Conservation (phyloP, 495 filamentous ascomycete genomes). For the Friedmanniomyces endolithicus region DNA sequence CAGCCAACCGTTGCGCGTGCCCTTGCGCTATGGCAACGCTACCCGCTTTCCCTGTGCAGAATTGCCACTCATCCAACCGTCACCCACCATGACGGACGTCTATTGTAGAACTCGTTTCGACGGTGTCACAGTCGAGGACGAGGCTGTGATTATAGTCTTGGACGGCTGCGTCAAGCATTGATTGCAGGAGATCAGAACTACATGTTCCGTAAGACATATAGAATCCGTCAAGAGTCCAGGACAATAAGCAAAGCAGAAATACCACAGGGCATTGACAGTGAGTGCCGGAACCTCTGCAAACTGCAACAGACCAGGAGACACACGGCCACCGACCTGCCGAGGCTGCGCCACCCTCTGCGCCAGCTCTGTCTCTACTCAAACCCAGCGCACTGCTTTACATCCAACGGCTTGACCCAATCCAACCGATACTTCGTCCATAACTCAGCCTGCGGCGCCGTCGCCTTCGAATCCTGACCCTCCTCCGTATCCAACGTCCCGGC, state of each 20-base stretch:
- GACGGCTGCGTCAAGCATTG: too few relatives aligned
- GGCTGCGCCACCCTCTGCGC: too few relatives aligned
- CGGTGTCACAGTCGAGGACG: background rate
- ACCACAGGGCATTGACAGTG: too few relatives aligned
- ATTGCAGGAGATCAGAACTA: too few relatives aligned
- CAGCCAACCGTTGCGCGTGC: background rate
- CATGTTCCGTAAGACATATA: too few relatives aligned
- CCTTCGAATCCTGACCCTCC: background rate
- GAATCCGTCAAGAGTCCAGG: too few relatives aligned
- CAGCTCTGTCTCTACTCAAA: background rate
- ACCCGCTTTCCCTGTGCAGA: background rate
- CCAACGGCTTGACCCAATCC: background rate
- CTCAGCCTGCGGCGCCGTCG: background rate
- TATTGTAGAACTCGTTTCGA: background rate
- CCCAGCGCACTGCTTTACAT: background rate
- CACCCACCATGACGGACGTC: background rate
- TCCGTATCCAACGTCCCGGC: background rate
- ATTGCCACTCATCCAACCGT: background rate
- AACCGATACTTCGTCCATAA: background rate
- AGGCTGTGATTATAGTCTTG: background rate
- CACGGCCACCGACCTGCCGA: too few relatives aligned
- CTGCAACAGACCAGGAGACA: too few relatives aligned
- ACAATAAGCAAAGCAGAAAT: too few relatives aligned
- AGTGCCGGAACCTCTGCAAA: too few relatives aligned
- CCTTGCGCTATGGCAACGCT: background rate